Evolutionary conservation across 1,284 basidiomycete species (phyloP).

Genomic region (Microbotryum silenes-acaulis): DNA sequence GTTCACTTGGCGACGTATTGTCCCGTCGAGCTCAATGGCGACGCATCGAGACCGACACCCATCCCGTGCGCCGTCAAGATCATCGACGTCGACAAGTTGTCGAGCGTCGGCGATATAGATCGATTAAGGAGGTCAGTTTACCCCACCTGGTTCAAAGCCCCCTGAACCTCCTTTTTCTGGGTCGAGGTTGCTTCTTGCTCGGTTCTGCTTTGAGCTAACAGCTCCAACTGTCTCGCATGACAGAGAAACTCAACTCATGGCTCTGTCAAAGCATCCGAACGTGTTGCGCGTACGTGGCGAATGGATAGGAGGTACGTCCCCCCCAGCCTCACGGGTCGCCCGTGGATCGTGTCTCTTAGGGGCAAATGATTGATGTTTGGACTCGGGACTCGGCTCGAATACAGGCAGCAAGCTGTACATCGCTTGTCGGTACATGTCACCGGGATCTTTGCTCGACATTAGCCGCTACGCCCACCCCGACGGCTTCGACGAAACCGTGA

Average conservation of each 20-base stretch:
- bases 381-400: neutral
- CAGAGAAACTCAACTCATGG: constrained; percentile 84
- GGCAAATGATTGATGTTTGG: neutral
- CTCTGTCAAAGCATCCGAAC: constrained; percentile 84
- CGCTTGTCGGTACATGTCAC: constrained; percentile 74
- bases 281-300: constrained; percentile 79
- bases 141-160: neutral
- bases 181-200: neutral
- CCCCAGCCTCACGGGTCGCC: neutral
- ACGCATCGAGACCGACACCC: constrained; percentile 21
- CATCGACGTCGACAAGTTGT: constrained; percentile 68
- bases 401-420: constrained; percentile 63
- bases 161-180: neutral
- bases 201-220: too few species aligned
- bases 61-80: constrained; percentile 47
- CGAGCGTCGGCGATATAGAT: constrained; percentile 32
- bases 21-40: constrained; percentile 39
- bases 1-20: constrained; percentile 63
- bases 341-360: neutral
- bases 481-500: constrained; percentile 77
- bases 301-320: constrained; percentile 61
- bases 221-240: constrained; percentile 38
- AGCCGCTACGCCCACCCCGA: constrained; percentile 65
- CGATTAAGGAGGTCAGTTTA: constrained; percentile 31
- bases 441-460: constrained; percentile 42